Evolutionary conservation across 257 asterid species (phyloP).

Genomic region (Solanum tacnaense): DNA sequence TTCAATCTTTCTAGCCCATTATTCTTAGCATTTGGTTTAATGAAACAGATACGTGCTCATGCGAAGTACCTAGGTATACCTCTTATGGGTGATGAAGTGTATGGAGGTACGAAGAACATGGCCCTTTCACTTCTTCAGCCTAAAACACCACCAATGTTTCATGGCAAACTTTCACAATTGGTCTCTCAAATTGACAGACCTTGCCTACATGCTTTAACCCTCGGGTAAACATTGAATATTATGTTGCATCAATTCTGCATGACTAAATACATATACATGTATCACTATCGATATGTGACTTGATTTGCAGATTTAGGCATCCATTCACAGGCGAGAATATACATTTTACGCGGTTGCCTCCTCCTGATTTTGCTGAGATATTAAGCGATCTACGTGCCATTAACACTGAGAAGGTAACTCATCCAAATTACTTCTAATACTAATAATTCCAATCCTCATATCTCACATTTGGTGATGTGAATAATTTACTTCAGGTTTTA

Average conservation of each 20-base stretch:
- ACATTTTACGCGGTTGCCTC: constrained; percentile 64
- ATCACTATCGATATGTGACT: background rate
- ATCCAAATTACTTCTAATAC: background rate
- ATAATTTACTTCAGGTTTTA: background rate
- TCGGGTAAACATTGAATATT: constrained; percentile 38
- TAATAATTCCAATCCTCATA: background rate
- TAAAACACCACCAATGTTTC: constrained; percentile 32
- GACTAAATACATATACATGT: background rate
- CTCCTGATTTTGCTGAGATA: constrained; percentile 63
- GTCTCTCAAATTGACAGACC: constrained; percentile 65
- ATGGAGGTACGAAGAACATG: constrained; percentile 92
- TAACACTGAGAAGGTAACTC: constrained; percentile 39
- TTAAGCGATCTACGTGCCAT: constrained; percentile 50
- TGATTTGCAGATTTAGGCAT: constrained; percentile 53
- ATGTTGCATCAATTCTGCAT: background rate
- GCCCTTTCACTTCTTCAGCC: constrained; percentile 71
- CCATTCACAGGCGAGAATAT: constrained; percentile 58
- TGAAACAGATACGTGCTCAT: constrained; percentile 70
- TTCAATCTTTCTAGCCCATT: background rate
- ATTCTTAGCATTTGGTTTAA: background rate
- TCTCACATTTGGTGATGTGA: background rate
- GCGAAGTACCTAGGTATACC: constrained; percentile 89
- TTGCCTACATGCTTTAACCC: constrained; percentile 80
- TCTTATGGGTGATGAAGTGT: constrained; percentile 87
- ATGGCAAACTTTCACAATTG: constrained; percentile 32